Percentiles rank a stretch among this genome's conserved stretches.
Evolutionary conservation across 495 filamentous ascomycete species (phyloP).

Genomic region (Xylaria acuta): DNA sequence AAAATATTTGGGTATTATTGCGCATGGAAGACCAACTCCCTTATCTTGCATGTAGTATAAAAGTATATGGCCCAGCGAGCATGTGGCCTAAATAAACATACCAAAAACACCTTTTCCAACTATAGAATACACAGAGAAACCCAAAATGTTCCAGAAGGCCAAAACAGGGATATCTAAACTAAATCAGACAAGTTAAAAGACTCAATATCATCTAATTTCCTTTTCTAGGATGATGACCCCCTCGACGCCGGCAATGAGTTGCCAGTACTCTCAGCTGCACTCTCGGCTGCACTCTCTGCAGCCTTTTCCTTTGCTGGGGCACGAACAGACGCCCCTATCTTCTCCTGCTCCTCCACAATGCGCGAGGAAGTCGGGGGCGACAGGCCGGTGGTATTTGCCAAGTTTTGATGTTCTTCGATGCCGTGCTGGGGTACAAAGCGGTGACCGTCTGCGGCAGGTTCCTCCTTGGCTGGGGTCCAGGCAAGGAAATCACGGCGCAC

Average conservation of each 20-base stretch:
- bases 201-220: background rate
- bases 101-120: background rate
- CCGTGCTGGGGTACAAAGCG: slow-evolving; percentile 77
- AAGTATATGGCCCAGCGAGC: background rate
- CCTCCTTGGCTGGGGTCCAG: slow-evolving; percentile 89
- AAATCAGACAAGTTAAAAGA: background rate
- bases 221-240: slow-evolving; percentile 11
- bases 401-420: slow-evolving; percentile 76
- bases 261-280: background rate
- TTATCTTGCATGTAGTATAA: background rate
- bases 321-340: slow-evolving; percentile 31
- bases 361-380: slow-evolving; percentile 17
- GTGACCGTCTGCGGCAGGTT: slow-evolving; percentile 67
- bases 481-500: slow-evolving; percentile 96
- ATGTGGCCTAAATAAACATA: background rate
- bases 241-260: slow-evolving; percentile 16
- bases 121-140: slow-evolving; percentile 9
- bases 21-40: no score
- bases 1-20: slow-evolving; percentile 11
- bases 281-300: slow-evolving; percentile 23
- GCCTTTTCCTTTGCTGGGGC: slow-evolving; percentile 35
- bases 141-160: background rate
- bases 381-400: slow-evolving; percentile 52
- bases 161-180: slow-evolving; percentile 13
- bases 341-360: slow-evolving; percentile 35